phyloP scores from a whole-genome alignment of 2,329 filamentous ascomycete genomes.

The Trichophyton rubrum region DNA sequence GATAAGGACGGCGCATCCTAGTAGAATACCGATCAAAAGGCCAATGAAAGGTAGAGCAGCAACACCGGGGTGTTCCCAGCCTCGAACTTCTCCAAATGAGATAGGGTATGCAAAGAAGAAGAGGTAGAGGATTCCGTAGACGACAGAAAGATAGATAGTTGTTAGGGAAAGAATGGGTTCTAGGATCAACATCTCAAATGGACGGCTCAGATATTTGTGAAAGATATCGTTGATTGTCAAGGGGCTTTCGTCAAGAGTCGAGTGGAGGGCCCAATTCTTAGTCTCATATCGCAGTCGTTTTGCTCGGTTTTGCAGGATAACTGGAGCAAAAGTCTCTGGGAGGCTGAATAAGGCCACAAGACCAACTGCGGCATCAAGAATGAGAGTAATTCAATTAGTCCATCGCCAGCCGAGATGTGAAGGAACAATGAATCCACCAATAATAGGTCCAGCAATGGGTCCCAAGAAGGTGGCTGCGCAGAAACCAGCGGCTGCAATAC shows the following conservation, averaged over 20 bases:
- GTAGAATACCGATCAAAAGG: constrained; percentile 34
- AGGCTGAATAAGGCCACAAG: constrained; percentile 35
- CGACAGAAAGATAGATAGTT: constrained; percentile 32
- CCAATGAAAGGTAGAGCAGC: constrained; percentile 37
- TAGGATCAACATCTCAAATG: constrained; percentile 35
- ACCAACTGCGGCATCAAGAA: constrained; percentile 34
- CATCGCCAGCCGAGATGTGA: constrained; percentile 44
- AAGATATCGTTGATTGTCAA: constrained; percentile 29
- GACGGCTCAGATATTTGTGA: constrained; percentile 35
- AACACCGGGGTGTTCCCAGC: constrained; percentile 29
- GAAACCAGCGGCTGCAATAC: constrained; percentile 36
- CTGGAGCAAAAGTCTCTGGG: constrained; percentile 40
- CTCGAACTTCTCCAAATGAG: constrained; percentile 31
- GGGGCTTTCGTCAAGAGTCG: constrained; percentile 33
- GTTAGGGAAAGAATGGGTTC: constrained; percentile 40
- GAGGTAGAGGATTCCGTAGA: constrained; percentile 26
- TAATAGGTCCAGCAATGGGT: constrained; percentile 38
- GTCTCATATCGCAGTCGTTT: constrained; percentile 37
- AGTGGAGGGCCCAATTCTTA: constrained; percentile 36
- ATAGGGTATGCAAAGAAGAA: constrained; percentile 32
- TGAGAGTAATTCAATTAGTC: constrained; percentile 45
- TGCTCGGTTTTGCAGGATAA: constrained; percentile 39
- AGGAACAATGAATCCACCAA: constrained; percentile 39
- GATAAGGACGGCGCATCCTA: constrained; percentile 26
- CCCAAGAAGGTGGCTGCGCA: constrained; percentile 38